Percentiles rank a stretch among this genome's conserved stretches.
Evolutionary conservation across 1,139 yeast genomes (phyloP).

Genomic region (Komagataea norvegica): DNA sequence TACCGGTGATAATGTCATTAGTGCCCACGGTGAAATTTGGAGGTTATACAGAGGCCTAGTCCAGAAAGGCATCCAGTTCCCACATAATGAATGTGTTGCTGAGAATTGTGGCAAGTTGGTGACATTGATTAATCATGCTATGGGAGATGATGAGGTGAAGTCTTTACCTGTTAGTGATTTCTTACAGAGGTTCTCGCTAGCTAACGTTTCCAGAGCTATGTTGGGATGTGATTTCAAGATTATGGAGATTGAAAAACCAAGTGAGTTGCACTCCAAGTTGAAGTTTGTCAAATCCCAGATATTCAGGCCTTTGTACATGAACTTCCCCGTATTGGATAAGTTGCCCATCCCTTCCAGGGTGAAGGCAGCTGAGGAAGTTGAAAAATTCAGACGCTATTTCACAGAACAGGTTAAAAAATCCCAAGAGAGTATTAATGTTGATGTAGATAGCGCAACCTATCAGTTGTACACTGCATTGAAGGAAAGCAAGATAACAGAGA

Average conservation of each 20-base stretch:
- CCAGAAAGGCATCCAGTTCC: constrained; percentile 49
- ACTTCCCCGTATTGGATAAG: constrained; percentile 49
- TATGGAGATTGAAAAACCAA: constrained; percentile 23
- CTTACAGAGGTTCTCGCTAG: constrained; percentile 45
- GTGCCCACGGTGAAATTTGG: constrained; percentile 58
- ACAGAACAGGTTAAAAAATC: constrained; percentile 30
- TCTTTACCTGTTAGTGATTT: constrained; percentile 35
- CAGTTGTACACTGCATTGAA: constrained; percentile 37
- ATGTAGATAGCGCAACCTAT: constrained; percentile 30
- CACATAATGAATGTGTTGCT: constrained; percentile 36
- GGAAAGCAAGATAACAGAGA: constrained; percentile 35
- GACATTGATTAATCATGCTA: constrained; percentile 20
- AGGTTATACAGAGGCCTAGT: constrained; percentile 42
- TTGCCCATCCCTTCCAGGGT: constrained; percentile 47
- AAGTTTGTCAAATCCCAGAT: constrained; percentile 48
- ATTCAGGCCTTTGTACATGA: constrained; percentile 50
- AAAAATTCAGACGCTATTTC: constrained; percentile 37
- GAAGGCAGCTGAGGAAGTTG: constrained; percentile 42
- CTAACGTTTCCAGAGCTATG: constrained; percentile 47
- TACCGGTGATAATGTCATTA: constrained; percentile 60
- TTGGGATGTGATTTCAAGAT: constrained; percentile 46
- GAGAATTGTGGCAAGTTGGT: constrained; percentile 33
- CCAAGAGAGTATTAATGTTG: constrained; percentile 26
- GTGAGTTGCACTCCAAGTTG: constrained; percentile 38
- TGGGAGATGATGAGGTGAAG: constrained; percentile 18